Evolutionary conservation across 345 rosid genomes (phyloP), one percentile per base, ranked within the genome.

Genomic region (Citrus medica): DNA sequence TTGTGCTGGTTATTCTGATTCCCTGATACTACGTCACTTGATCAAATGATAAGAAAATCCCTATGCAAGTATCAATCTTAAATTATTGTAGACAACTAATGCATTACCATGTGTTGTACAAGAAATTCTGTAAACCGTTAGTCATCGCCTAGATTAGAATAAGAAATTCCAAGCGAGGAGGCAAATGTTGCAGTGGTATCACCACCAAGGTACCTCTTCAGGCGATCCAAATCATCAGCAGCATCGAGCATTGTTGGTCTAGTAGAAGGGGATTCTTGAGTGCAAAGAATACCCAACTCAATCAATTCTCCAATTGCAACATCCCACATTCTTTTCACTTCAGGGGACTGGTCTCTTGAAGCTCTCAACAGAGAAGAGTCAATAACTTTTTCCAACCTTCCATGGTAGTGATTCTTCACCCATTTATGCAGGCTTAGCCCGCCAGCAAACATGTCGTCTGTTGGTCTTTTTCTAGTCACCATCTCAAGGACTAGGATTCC

Each of bases 241-340:
- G 84, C 89, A 75, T 88, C 90, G 2, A 88, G 88, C 93, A 90
- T 90, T 19, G 87, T 88, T 10, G 93, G 93, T 76, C 90, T 83
- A 3, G 78, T 77, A 27, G 89, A 84, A 22, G 90, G 93, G 6
- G 84, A 77, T n/a, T 86, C 89, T 74, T 85, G 91, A 0, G 91
- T 88, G 85, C 91, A 88, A 25, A 88, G 88, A 77, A 90, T 80
- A 21, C 93, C 93, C 55, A 90, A 67, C 64, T 90, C 93, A 4
- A 84, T 74, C 77, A 90, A 67, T 80, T 88, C 88, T 37, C 60
- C 82, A 0, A 83, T 73, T 32, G 89, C 89, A 24, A 84, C 84
- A 69, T 85, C 89, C 91, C 91, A 86, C 90, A 84, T 88, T 73
- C 80, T 81, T 72, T 67, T 84, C 79, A 82, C 84, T 74, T 86